Base-by-base conservation (phyloP, 1,284 basidiomycete genomes). In the Malassezia obtusa region DNA sequence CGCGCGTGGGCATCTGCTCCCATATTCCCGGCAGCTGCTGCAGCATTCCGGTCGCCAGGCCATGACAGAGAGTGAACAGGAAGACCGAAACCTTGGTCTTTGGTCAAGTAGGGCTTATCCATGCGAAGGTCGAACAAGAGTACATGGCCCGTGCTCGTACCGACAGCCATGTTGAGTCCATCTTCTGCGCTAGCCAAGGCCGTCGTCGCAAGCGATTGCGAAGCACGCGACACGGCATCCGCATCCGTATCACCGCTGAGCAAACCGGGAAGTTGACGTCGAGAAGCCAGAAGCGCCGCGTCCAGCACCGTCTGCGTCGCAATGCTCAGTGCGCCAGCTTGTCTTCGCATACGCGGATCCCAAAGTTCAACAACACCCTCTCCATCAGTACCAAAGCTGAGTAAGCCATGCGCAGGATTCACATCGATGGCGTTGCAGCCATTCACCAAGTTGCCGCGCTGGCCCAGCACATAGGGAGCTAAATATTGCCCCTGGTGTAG, bases 11-110 rank as follows among this genome's bases (percentile, higher is more conserved):
- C 84, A 77, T 90, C 86, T 41, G 82, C 78, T 24, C 65, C 60
- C 49, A 78, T 58, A 22, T 39, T 50, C 40, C 49, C 43, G 0
- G 48, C 37, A 2, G 60, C 58, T 5, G 59, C 46, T 12, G 64
- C 43, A 15, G 59, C 52, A 80, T 11, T 86, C 84, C 54, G 53
- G 57, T 67, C 89, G 63, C 90, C 86, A 24, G 95, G 82, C 94
- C 94, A 99, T 30, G 80, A 76, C 2, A 98, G 81, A 50, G 80
- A 85, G 71, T 86, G 87, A 44, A 99, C 81, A 0, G 91, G 86
- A 37, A 98, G 77, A 2, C 92, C 90, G 67, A 98, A 98, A 1
- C 94, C 94, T 75, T 98, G 92, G 73, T 99, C 94, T 73, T 99
- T 98, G 57, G 83, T 77, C 3, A 87, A 87, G 63, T 87, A 90